Evolutionary conservation across 163 green algal genomes (phyloP).

Genomic region (Volvox carteri): DNA sequence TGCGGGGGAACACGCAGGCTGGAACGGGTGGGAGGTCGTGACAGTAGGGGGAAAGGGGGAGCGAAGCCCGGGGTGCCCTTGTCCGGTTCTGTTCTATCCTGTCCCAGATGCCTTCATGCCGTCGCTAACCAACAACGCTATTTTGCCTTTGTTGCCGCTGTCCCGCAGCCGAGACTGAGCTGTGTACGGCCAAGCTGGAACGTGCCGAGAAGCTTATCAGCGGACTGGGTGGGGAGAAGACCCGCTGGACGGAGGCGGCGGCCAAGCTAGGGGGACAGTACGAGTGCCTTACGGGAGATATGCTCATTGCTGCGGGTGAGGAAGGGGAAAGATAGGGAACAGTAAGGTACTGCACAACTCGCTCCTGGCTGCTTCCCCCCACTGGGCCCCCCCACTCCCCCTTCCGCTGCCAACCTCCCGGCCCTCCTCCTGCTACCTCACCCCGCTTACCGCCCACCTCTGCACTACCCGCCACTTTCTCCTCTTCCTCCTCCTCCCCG

Average conservation of each 20-base stretch:
- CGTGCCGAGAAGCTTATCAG: slow-evolving; percentile 81
- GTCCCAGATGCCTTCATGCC: no score
- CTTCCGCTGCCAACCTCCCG: no score
- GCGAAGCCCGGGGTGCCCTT: no score
- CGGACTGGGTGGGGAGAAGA: slow-evolving; percentile 82
- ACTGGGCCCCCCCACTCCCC: neutral
- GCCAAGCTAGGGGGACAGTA: slow-evolving; percentile 67
- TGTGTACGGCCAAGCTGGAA: slow-evolving; percentile 86
- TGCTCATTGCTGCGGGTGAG: slow-evolving; percentile 77
- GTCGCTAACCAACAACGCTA: no score
- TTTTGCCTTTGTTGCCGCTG: no score
- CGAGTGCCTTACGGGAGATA: slow-evolving; percentile 81
- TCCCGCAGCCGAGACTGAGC: slow-evolving; percentile 79
- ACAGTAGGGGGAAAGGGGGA: slow-evolving; percentile 55
- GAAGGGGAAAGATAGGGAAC: no score
- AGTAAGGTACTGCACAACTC: no score
- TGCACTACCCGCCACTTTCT: neutral
- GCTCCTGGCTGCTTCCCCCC: no score
- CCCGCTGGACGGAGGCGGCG: slow-evolving; percentile 77
- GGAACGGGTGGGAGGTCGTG: neutral
- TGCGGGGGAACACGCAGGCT: neutral
- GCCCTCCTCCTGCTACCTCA: no score
- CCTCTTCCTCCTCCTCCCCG: neutral
- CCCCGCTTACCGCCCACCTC: no score
- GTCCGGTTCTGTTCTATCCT: no score